A percentile compares a stretch with the other conserved stretches of the same genome.
Evolutionary conservation across 495 filamentous ascomycete species (phyloP).

Genomic region (Hapsidospora chrysogenum): DNA sequence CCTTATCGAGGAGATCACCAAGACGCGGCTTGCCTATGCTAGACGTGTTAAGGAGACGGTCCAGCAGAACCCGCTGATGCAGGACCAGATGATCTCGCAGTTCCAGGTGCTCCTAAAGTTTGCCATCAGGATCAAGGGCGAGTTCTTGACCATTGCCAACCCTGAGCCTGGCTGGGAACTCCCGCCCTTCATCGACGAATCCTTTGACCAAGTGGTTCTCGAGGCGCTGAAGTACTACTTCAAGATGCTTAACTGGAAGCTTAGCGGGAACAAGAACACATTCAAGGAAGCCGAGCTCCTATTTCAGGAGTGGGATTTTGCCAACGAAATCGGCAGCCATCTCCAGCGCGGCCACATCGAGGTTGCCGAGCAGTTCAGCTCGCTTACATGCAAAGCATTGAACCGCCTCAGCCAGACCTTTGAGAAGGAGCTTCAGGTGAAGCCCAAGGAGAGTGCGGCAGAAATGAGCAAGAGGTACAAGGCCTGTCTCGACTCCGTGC

Average conservation of each 20-base stretch:
- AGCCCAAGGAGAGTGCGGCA: conserved; percentile 60
- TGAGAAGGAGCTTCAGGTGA: conserved; percentile 71
- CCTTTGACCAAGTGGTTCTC: conserved; percentile 87
- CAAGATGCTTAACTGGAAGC: conserved; percentile 89
- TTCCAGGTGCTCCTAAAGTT: conserved; percentile 87
- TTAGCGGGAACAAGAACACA: conserved; percentile 94
- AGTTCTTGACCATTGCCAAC: conserved; percentile 66
- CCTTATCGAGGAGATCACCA: conserved; percentile 91
- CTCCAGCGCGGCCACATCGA: conserved; percentile 87
- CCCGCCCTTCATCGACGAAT: conserved; percentile 90
- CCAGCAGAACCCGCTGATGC: conserved; percentile 73
- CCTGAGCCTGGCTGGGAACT: conserved; percentile 90
- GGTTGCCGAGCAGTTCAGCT: conserved; percentile 96
- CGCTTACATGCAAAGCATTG: conserved; percentile 79
- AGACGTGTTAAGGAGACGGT: conserved; percentile 82
- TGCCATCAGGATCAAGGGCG: conserved; percentile 80
- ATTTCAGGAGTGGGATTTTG: conserved; percentile 94
- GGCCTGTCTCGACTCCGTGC: conserved; percentile 83
- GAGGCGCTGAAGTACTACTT: conserved; percentile 97
- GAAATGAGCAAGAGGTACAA: conserved; percentile 98
- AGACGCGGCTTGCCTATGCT: conserved; percentile 78
- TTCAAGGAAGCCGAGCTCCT: conserved; percentile 97
- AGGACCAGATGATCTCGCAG: conserved; percentile 91
- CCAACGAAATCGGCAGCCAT: conserved; percentile 76
- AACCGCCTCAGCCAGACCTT: conserved; percentile 78